Percentiles rank a stretch among this genome's conserved stretches.
Conservation (phyloP, 2,329 filamentous ascomycete species). For the Thielaviopsis populi region DNA sequence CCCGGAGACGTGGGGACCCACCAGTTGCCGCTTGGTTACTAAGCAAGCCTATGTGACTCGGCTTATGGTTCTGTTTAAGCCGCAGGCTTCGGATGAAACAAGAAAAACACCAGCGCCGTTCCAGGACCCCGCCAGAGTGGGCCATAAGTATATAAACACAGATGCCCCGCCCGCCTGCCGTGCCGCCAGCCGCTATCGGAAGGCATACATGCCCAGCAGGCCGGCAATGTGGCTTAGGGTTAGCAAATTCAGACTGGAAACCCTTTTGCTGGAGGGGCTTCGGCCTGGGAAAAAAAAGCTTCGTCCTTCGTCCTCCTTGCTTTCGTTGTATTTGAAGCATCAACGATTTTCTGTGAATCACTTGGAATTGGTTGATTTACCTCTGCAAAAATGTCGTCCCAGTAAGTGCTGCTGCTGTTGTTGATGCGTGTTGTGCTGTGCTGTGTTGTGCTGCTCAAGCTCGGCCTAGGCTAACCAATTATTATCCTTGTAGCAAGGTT, state of each 20-base stretch:
- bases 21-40: neutral
- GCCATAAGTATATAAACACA: neutral
- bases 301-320: neutral
- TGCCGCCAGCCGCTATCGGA: conserved; percentile 13
- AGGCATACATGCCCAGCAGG: neutral
- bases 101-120: neutral
- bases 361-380: neutral
- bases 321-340: neutral
- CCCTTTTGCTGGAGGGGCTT: neutral
- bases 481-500: conserved; percentile 11
- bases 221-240: neutral
- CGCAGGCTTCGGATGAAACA: neutral
- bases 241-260: neutral
- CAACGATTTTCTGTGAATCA: conserved; percentile 3
- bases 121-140: neutral
- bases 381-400: conserved; percentile 17
- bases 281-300: neutral
- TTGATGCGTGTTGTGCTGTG: too few relatives aligned
- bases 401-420: conserved; percentile 10
- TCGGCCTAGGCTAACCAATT: neutral
- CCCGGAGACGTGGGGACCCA: neutral
- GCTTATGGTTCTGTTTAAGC: neutral
- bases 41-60: neutral
- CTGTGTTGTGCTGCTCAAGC: neutral
- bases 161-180: neutral